phyloP scores from a whole-genome alignment of 2,329 filamentous ascomycete species.

The Davidsoniella virescens region DNA sequence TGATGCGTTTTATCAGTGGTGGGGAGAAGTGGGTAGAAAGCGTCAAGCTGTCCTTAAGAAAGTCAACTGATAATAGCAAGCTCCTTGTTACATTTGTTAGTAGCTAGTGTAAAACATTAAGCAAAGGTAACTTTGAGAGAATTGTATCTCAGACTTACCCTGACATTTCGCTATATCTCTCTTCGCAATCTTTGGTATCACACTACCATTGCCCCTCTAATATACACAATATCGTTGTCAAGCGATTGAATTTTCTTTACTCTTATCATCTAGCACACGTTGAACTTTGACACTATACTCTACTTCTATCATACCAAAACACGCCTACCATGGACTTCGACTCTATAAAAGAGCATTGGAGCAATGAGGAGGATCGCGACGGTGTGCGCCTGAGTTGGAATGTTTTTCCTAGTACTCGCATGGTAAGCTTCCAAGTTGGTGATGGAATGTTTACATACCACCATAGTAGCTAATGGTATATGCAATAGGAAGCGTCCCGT shows the following conservation, averaged over 20 bases:
- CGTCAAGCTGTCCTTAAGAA: conserved; percentile 7
- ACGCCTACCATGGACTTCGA: conserved; percentile 65
- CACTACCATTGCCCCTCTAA: background rate
- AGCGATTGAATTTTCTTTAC: background rate
- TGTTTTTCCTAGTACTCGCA: conserved; percentile 92
- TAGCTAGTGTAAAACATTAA: background rate
- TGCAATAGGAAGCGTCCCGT: conserved; percentile 65
- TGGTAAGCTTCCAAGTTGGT: conserved; percentile 53
- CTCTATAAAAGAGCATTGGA: conserved; percentile 87
- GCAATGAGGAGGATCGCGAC: conserved; percentile 90
- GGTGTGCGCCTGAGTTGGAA: conserved; percentile 96
- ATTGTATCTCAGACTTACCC: too few species aligned
- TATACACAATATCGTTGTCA: too few species aligned
- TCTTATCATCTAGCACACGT: background rate
- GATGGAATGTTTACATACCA: background rate
- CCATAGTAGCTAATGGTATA: conserved; percentile 4
- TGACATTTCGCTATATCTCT: too few species aligned
- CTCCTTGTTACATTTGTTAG: background rate
- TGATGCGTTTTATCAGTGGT: background rate
- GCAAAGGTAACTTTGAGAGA: too few species aligned
- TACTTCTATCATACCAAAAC: background rate
- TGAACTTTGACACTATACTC: background rate
- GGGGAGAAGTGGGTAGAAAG: background rate
- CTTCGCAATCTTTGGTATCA: too few species aligned
- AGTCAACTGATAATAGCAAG: too few species aligned